Base-by-base conservation (phyloP, 164 flowering plant species). In the Protea cynaroides region DNA sequence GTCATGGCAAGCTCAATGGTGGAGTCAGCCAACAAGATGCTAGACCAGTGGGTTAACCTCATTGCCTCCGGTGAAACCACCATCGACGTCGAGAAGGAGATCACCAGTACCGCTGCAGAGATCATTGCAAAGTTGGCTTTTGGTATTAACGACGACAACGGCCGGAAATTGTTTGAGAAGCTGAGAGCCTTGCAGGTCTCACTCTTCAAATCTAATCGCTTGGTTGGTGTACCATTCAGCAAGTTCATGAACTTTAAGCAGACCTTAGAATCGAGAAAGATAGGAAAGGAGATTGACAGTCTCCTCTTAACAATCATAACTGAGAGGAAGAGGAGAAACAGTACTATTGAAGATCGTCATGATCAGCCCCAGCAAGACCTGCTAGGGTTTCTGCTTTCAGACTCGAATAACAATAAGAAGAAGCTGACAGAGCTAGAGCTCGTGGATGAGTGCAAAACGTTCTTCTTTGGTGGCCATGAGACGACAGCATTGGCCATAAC, bases 361-460 rank as follows among this genome's bases (percentile, higher is more conserved):
- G 34, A 29, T n/a, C 12, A 60, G 11, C 62, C 71, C 0, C 76
- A 72, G 24, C 25, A 60, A 14, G 94, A 86, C 63, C 54, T 90
- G 47, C 76, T 89, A 0, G 91, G 93, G 38, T 19, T 87, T 14
- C 53, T 94, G 76, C 72, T 86, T 3, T 76, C 75, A 17, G 76
- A 29, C 34, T 29, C 34, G 21, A 75, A 68, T 29, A 25, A 25
- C 0, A 12, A 8, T 13, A 0, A 78, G 71, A 77, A 72, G 76
- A 72, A 53, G 7, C 63, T 90, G n/a, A 75, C 82, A 1, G 59
- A 67, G 0, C 63, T 74, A 40, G 91, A 88, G 36, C 78, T 94
- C 11, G 87, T 91, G 4, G 96, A 94, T 66, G 96, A 94, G 76
- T 91, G 98, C 81, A 94, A 94, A 77, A 91, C 98, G 0, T 84